These are phyloP conservation scores for Pulveroboletus ravenelii DNA, from an alignment of 768 basidiomycete genomes.

Conservation along the genomic window DNA sequence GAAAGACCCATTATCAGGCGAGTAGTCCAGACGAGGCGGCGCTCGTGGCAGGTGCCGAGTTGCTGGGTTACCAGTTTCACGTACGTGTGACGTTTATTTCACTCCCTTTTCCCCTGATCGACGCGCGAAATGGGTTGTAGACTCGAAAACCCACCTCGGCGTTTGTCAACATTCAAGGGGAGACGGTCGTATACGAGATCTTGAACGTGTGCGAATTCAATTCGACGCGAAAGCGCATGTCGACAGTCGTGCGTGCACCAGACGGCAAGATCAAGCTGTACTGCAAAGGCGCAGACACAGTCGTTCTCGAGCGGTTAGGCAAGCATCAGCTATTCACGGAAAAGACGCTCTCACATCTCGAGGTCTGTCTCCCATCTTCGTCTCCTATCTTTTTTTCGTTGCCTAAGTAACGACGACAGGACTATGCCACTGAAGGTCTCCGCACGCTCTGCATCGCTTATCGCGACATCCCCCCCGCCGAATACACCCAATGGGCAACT, in stretches of 20 bases:
- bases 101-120: neutral
- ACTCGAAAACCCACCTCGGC: conserved; percentile 95
- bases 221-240: conserved; percentile 97
- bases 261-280: conserved; percentile 92
- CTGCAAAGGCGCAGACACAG: conserved; percentile 97
- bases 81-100: conserved; percentile 44
- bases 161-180: conserved; percentile 76
- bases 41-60: conserved; percentile 88
- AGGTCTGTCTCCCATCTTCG: conserved; percentile 45
- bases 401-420: conserved; percentile 39
- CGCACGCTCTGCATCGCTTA: conserved; percentile 95
- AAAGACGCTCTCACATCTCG: conserved; percentile 82
- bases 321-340: conserved; percentile 83
- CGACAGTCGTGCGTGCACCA: conserved; percentile 82
- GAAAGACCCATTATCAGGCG: conserved; percentile 91
- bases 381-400: neutral
- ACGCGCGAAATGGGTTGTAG: conserved; percentile 36
- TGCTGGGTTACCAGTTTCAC: conserved; percentile 89
- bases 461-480: conserved; percentile 85
- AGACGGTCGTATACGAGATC: conserved; percentile 77
- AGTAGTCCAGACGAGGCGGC: conserved; percentile 98
- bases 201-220: conserved; percentile 99
- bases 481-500: conserved; percentile 83
- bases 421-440: conserved; percentile 95
- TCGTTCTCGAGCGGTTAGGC: conserved; percentile 89